Conservation (phyloP, 768 basidiomycete species). For the Phylloporus sp. region DNA sequence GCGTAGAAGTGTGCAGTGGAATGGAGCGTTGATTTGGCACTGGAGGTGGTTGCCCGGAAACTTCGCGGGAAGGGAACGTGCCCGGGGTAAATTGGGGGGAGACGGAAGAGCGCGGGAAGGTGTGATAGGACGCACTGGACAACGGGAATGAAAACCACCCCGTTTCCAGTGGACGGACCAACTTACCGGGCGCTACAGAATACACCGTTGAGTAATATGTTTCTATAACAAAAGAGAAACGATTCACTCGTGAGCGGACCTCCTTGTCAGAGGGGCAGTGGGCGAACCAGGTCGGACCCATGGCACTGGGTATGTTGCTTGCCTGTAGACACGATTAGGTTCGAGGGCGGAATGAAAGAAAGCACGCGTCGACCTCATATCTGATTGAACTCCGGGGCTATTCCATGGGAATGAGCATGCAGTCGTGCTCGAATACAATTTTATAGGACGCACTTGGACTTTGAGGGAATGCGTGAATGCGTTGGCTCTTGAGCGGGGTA, state of each 20-base stretch:
- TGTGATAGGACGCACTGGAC: slow-evolving; percentile 23
- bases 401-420: slow-evolving; percentile 4
- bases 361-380: slow-evolving; percentile 10
- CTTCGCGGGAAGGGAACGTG: neutral
- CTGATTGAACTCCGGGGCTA: slow-evolving; percentile 11
- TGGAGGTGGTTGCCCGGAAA: neutral
- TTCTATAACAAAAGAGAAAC: neutral
- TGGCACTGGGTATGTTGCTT: slow-evolving; percentile 14
- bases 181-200: slow-evolving; percentile 26
- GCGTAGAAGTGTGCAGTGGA: slow-evolving; percentile 2
- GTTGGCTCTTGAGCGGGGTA: slow-evolving; percentile 13
- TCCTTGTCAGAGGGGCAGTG: slow-evolving; percentile 12
- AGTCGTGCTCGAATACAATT: neutral
- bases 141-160: slow-evolving; percentile 11
- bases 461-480: slow-evolving; percentile 9
- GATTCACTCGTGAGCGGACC: slow-evolving; percentile 21
- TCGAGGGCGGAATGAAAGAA: neutral
- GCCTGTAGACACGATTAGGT: slow-evolving; percentile 10
- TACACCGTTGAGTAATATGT: slow-evolving; percentile 1
- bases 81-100: neutral
- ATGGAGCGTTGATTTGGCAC: slow-evolving; percentile 5
- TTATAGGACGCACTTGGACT: slow-evolving; percentile 16
- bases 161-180: slow-evolving; percentile 4
- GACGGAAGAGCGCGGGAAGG: slow-evolving; percentile 23
- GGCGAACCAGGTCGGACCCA: slow-evolving; percentile 20